Evolutionary conservation across 2,329 filamentous ascomycete species (phyloP), one percentile per base, ranked within the genome.

Genomic region (Penicillium sp.): DNA sequence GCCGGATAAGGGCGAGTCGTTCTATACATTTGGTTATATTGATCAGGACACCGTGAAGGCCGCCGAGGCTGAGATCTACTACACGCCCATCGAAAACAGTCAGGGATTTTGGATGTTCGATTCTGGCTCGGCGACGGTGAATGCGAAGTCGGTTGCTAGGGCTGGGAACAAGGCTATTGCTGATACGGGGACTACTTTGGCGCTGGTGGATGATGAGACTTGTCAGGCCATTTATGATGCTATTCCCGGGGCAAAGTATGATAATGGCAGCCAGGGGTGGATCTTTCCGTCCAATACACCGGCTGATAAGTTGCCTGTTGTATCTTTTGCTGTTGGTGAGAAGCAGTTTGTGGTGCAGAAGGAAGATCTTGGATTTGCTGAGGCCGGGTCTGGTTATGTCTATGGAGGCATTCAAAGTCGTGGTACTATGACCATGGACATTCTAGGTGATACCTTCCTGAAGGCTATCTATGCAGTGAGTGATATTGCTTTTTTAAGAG

Each of bases 11-110:
- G 78, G 79, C 39, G 72, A 79, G 57, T 84, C 72, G 0, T 90
- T 89, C 76, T 90, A 88, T 74, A 90, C 88, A 1, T 90, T 90
- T 61, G 88, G 88, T 20, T 88, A 79, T 70, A 87, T 90, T 66
- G 87, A 90, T 65, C 68, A 86, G 61, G 79, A 82, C n/a, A 79
- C 83, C 0, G 77, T 89, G 46, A 78, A 76, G 53, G 76, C 78
- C 4, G 80, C 81, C 2, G 80, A 79, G 31, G 69, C 81, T 58
- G 77, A 83, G 2, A 81, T 87, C 38, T 71, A 78, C 61, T 90
- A 86, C 74, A 81, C 83, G 0, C 76, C 81, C 13, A 73, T 90
- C 47, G 84, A 90, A 72, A 85, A 81, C 55, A 81, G 79, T 1
- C 72, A 84, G 53, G 88, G 88, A 22, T 89, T 89, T 76, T 91